Percentiles rank a stretch among this genome's conserved stretches.
phyloP scores from a whole-genome alignment of 2,329 filamentous ascomycete species.

The Nigrospora oryzae region DNA sequence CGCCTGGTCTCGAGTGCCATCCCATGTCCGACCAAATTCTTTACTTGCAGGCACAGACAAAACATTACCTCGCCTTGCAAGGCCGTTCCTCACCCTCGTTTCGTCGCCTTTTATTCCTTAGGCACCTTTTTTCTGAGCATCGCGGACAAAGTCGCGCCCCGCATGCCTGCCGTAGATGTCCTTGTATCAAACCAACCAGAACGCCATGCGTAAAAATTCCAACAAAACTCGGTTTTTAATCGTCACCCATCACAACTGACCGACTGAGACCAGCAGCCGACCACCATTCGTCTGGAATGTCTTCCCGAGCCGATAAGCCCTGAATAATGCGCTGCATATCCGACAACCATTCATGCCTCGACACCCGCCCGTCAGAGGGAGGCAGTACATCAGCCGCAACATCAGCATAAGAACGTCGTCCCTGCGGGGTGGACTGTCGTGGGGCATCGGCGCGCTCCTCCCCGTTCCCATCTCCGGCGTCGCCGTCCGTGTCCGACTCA shows the following conservation, averaged over 20 bases:
- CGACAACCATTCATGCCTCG: slow-evolving; percentile 33
- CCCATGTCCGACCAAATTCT: too few species aligned
- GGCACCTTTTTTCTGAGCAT: too few species aligned
- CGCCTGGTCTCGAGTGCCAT: too few species aligned
- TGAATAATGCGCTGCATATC: slow-evolving; percentile 68
- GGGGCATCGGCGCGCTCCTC: slow-evolving; percentile 2
- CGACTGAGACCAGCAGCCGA: slow-evolving; percentile 58
- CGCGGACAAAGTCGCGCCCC: too few species aligned
- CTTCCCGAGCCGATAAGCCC: slow-evolving; percentile 59
- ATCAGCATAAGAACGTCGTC: slow-evolving; percentile 30
- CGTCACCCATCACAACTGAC: slow-evolving; percentile 20
- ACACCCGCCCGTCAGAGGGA: slow-evolving; percentile 22
- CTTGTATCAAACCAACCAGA: background rate
- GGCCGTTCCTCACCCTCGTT: too few species aligned
- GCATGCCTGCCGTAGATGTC: too few species aligned
- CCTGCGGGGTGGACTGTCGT: slow-evolving; percentile 4
- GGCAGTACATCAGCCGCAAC: slow-evolving; percentile 28
- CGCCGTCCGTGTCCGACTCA: slow-evolving; percentile 45
- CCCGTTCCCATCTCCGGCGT: slow-evolving; percentile 18
- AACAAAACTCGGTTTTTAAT: background rate
- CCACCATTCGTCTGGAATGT: slow-evolving; percentile 82
- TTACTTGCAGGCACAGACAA: too few species aligned
- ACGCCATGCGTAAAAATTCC: background rate
- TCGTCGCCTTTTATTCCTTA: too few species aligned
- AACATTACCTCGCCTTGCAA: too few species aligned